Conservation (phyloP, 192 early-diverging fungal genomes). For the Rhizophagus sp. region DNA sequence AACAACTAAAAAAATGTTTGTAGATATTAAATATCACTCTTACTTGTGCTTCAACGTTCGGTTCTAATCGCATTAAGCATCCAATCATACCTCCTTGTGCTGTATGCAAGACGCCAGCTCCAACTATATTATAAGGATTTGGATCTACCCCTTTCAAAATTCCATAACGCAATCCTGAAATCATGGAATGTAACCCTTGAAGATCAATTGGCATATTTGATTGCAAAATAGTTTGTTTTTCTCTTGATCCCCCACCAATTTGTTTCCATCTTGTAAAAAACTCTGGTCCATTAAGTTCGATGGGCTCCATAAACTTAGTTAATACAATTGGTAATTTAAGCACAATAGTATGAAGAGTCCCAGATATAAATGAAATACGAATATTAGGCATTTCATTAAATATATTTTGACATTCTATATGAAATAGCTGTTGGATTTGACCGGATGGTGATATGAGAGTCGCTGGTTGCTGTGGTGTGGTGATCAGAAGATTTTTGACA, state of each 20-base stretch:
- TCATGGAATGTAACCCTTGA: slow-evolving; percentile 53
- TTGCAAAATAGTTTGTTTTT: slow-evolving; percentile 75
- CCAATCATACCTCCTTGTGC: slow-evolving; percentile 82
- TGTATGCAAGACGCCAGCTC: slow-evolving; percentile 83
- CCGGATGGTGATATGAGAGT: slow-evolving; percentile 63
- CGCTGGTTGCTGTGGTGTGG: slow-evolving; percentile 57
- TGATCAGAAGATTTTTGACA: slow-evolving; percentile 50
- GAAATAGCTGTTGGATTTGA: slow-evolving; percentile 83
- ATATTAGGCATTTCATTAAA: slow-evolving; percentile 63
- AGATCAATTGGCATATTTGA: slow-evolving; percentile 49
- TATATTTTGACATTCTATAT: slow-evolving; percentile 70
- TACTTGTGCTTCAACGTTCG: slow-evolving; percentile 81
- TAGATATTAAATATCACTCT: not conserved
- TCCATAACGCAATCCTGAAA: slow-evolving; percentile 73
- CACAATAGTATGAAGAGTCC: slow-evolving; percentile 54
- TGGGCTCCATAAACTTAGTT: slow-evolving; percentile 87
- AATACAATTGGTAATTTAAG: slow-evolving; percentile 79
- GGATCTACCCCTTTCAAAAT: slow-evolving; percentile 84
- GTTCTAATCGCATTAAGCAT: slow-evolving; percentile 87
- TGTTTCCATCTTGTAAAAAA: slow-evolving; percentile 96
- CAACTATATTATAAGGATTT: slow-evolving; percentile 86
- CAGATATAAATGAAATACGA: slow-evolving; percentile 67
- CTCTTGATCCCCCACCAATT: slow-evolving; percentile 85
- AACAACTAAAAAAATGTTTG: slow-evolving; percentile 8
- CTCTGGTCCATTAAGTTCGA: slow-evolving; percentile 69